phyloP scores from a whole-genome alignment of 176 grass and related monocot species.

The Thinopyrum elongatum region DNA sequence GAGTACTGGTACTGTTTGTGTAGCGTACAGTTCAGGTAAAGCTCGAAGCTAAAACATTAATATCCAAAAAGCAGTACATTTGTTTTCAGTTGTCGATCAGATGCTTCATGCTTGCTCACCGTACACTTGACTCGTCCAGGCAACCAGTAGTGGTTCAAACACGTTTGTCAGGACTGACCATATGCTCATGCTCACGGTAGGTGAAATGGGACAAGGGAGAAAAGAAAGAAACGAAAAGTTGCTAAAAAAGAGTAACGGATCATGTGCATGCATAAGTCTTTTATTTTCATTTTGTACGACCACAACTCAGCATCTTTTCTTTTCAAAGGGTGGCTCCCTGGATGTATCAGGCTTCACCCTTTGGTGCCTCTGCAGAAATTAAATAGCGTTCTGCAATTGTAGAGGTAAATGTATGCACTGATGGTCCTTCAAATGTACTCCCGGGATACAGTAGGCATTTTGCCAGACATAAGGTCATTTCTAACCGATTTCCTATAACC shows the following conservation, averaged over 20 bases:
- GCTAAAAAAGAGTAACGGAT: background rate
- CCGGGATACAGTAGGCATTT: too few species aligned
- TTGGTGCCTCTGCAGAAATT: background rate
- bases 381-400: too few species aligned
- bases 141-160: constrained; percentile 24
- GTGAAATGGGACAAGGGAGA: constrained; percentile 16
- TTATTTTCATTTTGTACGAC: background rate
- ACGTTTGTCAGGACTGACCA: constrained; percentile 25
- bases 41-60: background rate
- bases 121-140: background rate
- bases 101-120: background rate
- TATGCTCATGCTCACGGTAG: constrained; percentile 23
- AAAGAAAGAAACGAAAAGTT: background rate
- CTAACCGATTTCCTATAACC: too few species aligned
- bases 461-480: too few species aligned
- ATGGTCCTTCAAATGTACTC: too few species aligned
- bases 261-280: background rate
- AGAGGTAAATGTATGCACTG: too few species aligned
- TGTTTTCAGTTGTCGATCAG: background rate
- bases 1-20: background rate
- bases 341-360: background rate
- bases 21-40: background rate
- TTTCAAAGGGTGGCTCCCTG: background rate
- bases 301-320: background rate
- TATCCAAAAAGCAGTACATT: background rate